Evolutionary conservation across 2,329 filamentous ascomycete genomes (phyloP).

Genomic region (Esteya vermicola): DNA sequence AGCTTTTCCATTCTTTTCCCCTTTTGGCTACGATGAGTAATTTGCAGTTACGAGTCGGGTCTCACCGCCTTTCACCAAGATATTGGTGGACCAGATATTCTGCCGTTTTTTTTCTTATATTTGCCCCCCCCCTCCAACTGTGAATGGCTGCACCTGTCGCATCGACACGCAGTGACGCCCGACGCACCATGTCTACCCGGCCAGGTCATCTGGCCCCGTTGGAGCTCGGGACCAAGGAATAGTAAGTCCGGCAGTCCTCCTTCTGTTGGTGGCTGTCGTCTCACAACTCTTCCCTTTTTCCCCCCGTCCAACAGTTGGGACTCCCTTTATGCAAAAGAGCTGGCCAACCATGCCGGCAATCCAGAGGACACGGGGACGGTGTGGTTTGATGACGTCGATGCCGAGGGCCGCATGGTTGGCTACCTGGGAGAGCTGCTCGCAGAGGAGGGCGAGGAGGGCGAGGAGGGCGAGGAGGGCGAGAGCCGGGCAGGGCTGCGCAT

Average conservation of each 20-base stretch:
- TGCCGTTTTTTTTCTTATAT: slow-evolving; percentile 2
- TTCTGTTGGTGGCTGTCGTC: too few relatives aligned
- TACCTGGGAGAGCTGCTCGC: slow-evolving; percentile 48
- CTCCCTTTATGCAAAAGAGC: slow-evolving; percentile 54
- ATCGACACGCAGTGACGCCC: background rate
- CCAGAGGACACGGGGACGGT: slow-evolving; percentile 72
- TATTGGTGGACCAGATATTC: slow-evolving; percentile 1
- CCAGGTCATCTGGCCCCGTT: slow-evolving; percentile 62
- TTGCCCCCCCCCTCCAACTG: too few relatives aligned
- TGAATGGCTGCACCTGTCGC: too few relatives aligned
- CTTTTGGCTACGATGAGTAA: background rate
- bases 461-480: slow-evolving; percentile 11
- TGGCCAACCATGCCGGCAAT: slow-evolving; percentile 57
- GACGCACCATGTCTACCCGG: slow-evolving; percentile 16
- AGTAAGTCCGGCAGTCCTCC: too few relatives aligned
- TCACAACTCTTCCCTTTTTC: too few relatives aligned
- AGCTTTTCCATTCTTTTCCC: too few relatives aligned
- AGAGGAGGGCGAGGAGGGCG: slow-evolving; percentile 16
- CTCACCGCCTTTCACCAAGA: too few relatives aligned
- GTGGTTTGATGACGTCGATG: slow-evolving; percentile 92
- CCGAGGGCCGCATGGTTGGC: slow-evolving; percentile 63
- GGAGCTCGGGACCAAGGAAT: slow-evolving; percentile 76
- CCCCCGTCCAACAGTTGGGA: slow-evolving; percentile 70
- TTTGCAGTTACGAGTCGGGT: background rate
- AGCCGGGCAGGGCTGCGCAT: slow-evolving; percentile 31